Evolutionary conservation across 352 stramenopile genomes (phyloP).

Genomic region (Elongisporangium undulatum): DNA sequence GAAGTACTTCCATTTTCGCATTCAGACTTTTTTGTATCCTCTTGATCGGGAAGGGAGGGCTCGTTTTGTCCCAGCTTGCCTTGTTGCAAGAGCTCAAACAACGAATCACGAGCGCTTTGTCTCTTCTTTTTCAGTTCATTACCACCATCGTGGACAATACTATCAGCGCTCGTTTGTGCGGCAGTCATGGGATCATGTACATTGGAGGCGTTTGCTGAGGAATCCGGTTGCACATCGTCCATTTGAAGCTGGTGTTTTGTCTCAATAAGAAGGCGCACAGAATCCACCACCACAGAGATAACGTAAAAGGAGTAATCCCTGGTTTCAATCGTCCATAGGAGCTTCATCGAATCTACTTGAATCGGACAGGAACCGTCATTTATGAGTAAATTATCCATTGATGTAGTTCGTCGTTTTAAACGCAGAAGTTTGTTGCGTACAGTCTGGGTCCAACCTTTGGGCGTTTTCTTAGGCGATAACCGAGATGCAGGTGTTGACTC

Average conservation of each 20-base stretch:
- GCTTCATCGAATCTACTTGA: constrained; percentile 77
- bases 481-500: not conserved
- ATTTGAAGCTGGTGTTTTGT: constrained; percentile 13
- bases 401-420: constrained; percentile 57
- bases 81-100: constrained; percentile 71
- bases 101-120: constrained; percentile 44
- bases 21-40: constrained; percentile 5
- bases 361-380: constrained; percentile 74
- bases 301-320: constrained; percentile 73
- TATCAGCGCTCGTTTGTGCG: not conserved
- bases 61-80: constrained; percentile 59
- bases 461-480: constrained; percentile 24
- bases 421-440: constrained; percentile 43
- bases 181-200: not conserved
- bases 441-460: constrained; percentile 46
- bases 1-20: constrained; percentile 5
- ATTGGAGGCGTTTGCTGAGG: not conserved
- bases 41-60: constrained; percentile 6
- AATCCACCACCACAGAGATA: constrained; percentile 48
- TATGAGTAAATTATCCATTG: constrained; percentile 68
- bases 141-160: not conserved
- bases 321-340: constrained; percentile 77
- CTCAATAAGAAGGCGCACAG: constrained; percentile 37
- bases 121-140: not conserved
- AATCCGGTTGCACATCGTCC: constrained; percentile 4